Evolutionary conservation across 352 stramenopile genomes (phyloP), one percentile per base, ranked within the genome.

Genomic region (Phytopythium vexans): DNA sequence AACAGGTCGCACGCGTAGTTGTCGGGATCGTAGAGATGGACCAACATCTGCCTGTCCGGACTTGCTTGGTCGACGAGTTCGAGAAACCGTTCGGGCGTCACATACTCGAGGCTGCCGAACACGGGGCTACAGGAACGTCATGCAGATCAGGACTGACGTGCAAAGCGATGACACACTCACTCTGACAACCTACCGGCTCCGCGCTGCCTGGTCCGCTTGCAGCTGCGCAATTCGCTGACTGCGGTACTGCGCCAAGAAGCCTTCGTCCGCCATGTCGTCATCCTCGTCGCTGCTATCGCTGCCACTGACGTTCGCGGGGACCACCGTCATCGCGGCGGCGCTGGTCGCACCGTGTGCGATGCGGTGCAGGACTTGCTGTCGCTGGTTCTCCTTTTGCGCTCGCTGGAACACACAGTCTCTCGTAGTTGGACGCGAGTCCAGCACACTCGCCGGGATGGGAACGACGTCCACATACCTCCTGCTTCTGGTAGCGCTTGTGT

Each of bases 1-100:
- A 94, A 56, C 31, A 92, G 59, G 1, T 56, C 45, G 34, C 84
- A 94, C n/a, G 77, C 60, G 49, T 92, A 88, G 64, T 77, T 94
- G 27, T 89, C 79, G 0, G 71, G 56, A 38, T 89, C 68, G 41
- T 81, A 90, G 5, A 92, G 64, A 45, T 92, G 82, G 33, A 92
- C 68, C 16, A 89, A 43, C 51, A 72, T 62, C 11, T 59, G 54
- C 36, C 56, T 43, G 39, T 66, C 41, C 6, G 57, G 64, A 2
- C 54, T 66, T 6, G 44, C 44, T 12, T 33, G 44, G 43, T 79
- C 65, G 2, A 63, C 66, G 39, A 89, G 54, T 27, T 71, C 46
- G 41, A 94, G 70, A 46, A 89, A 94, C 33, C 73, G 50, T 31
- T 65, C 61, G 0, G 84, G 77, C 1, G 72, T 70, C 44, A 89